Evolutionary conservation across 805 yeast species (phyloP).

Genomic region (Saturnispora zaruensis): DNA sequence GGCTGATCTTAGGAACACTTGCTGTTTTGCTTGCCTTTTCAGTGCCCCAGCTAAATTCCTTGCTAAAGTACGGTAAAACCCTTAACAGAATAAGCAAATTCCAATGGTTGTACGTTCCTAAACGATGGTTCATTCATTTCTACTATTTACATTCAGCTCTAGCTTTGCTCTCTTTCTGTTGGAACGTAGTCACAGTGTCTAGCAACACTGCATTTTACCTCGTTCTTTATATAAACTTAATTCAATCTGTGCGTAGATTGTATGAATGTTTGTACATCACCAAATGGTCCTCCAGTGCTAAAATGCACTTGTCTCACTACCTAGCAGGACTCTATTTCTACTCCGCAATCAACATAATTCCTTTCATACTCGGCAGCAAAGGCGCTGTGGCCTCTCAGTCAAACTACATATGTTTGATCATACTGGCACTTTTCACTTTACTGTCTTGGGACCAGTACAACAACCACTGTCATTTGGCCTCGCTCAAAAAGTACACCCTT

Average conservation of each 20-base stretch:
- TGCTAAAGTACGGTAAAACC: slow-evolving; percentile 17
- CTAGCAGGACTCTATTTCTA: slow-evolving; percentile 57
- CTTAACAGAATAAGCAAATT: neutral
- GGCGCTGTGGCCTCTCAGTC: neutral
- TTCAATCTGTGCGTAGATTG: slow-evolving; percentile 49
- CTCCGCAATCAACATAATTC: slow-evolving; percentile 35
- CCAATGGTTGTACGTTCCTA: slow-evolving; percentile 42
- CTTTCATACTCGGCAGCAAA: slow-evolving; percentile 5
- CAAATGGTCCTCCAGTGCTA: slow-evolving; percentile 38
- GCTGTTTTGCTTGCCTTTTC: slow-evolving; percentile 10
- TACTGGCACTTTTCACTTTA: slow-evolving; percentile 22
- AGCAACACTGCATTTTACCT: neutral
- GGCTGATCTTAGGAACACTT: slow-evolving; percentile 1
- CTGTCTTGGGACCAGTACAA: slow-evolving; percentile 39
- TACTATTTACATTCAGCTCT: slow-evolving; percentile 39
- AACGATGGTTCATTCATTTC: slow-evolving; percentile 54
- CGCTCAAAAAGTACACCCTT: slow-evolving; percentile 43
- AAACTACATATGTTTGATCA: neutral
- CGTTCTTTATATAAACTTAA: slow-evolving; percentile 19
- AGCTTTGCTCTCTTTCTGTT: slow-evolving; percentile 14
- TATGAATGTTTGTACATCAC: slow-evolving; percentile 46
- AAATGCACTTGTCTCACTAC: slow-evolving; percentile 61
- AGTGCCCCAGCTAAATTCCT: slow-evolving; percentile 6
- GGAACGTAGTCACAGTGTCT: neutral
- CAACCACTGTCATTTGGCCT: slow-evolving; percentile 44